Percentiles rank a stretch among this genome's conserved stretches.
Evolutionary conservation across 257 asterid species (phyloP).

Genomic region (Penstemon newberryi): DNA sequence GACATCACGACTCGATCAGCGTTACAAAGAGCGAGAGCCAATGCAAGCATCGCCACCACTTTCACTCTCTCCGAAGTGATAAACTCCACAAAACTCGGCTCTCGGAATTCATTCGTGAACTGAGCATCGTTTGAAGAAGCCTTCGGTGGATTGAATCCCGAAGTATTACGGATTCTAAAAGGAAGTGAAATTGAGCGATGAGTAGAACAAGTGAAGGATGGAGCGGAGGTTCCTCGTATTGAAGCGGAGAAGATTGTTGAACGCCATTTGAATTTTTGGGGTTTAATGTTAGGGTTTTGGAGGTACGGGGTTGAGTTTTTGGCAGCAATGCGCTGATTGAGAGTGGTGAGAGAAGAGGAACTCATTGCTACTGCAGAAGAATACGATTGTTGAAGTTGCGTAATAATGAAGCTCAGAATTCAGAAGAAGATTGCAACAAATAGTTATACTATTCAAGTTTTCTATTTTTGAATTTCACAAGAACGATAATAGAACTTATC

Average conservation of each 20-base stretch:
- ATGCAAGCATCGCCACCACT: constrained; percentile 92
- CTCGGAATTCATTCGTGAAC: constrained; percentile 37
- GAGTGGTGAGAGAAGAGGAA: constrained; percentile 27
- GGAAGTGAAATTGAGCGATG: constrained; percentile 17
- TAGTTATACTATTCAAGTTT: too few relatives aligned
- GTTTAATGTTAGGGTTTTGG: constrained; percentile 29
- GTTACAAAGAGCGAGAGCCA: constrained; percentile 89
- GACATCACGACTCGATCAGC: constrained; percentile 99
- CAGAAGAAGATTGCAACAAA: too few relatives aligned
- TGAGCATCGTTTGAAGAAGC: constrained; percentile 42
- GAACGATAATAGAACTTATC: too few relatives aligned
- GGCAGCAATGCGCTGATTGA: constrained; percentile 36
- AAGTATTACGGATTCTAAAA: constrained; percentile 12
- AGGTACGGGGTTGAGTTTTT: constrained; percentile 32
- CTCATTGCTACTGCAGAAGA: constrained; percentile 16
- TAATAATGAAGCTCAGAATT: neutral
- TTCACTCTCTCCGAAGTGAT: constrained; percentile 97
- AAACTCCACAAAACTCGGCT: constrained; percentile 65
- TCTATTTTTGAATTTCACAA: too few relatives aligned
- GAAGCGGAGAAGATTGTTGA: constrained; percentile 21
- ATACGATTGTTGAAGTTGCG: neutral
- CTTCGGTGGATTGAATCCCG: constrained; percentile 28
- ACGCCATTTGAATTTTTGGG: constrained; percentile 21
- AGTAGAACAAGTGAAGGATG: constrained; percentile 22
- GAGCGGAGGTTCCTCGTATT: constrained; percentile 20